Percentiles rank a stretch among this genome's conserved stretches.
phyloP scores from a whole-genome alignment of 768 basidiomycete species.

The Phaeotremella skinneri region DNA sequence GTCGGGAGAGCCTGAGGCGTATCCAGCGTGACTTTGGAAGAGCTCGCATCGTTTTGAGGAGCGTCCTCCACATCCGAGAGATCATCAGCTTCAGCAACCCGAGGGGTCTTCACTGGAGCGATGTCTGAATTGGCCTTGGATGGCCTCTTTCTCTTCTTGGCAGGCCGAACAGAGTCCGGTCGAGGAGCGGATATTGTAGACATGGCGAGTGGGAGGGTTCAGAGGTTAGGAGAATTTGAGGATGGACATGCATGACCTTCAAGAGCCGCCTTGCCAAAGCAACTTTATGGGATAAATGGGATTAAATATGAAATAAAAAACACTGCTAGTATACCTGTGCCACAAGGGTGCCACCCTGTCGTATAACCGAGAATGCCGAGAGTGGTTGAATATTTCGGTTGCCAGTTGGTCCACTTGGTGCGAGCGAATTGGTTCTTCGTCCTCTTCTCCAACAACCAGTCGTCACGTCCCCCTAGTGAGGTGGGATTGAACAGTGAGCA shows the following conservation, averaged over 20 bases:
- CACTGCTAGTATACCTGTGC: not conserved
- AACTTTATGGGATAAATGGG: constrained; percentile 36
- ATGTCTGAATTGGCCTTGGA: constrained; percentile 25
- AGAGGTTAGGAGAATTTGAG: constrained; percentile 1
- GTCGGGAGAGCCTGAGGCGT: constrained; percentile 9
- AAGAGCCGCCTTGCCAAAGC: not conserved
- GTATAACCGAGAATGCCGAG: too few species aligned
- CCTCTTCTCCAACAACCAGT: too few species aligned
- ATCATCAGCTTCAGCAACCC: constrained; percentile 10
- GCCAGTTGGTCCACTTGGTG: too few species aligned
- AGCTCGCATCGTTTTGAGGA: constrained; percentile 22
- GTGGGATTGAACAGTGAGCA: too few species aligned
- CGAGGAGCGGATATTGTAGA: constrained; percentile 22
- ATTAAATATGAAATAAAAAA: constrained; percentile 15
- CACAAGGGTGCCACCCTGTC: too few species aligned
- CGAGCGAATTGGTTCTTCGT: too few species aligned
- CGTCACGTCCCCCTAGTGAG: too few species aligned
- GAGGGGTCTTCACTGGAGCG: constrained; percentile 2
- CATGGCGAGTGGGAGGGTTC: constrained; percentile 15
- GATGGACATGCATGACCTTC: not conserved
- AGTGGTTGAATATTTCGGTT: too few species aligned
- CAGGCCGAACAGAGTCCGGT: constrained; percentile 17
- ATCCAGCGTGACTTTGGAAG: constrained; percentile 46
- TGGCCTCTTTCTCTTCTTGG: constrained; percentile 43
- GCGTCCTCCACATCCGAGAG: constrained; percentile 17